Percentiles rank a stretch among this genome's conserved stretches.
These are phyloP conservation scores for Ophiostoma australiae DNA, from an alignment of 2,329 filamentous ascomycete genomes.

Conservation along the genomic window DNA sequence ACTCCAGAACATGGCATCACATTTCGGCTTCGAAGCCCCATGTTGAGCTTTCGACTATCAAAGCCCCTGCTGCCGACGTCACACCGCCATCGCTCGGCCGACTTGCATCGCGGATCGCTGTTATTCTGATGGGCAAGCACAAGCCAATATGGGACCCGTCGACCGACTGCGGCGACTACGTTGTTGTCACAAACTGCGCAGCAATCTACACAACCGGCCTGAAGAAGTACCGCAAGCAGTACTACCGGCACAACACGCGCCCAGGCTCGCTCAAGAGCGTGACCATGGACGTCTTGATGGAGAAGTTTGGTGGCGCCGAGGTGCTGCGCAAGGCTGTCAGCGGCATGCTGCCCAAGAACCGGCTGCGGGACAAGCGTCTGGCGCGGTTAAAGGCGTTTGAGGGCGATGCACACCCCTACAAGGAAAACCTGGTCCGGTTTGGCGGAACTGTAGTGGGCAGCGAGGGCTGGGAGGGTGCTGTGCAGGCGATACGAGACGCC, in stretches of 20 bases:
- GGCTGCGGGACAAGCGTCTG: conserved; percentile 80
- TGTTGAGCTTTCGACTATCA: conserved; percentile 50
- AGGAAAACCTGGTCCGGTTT: conserved; percentile 76
- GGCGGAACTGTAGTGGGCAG: conserved; percentile 53
- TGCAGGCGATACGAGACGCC: conserved; percentile 46
- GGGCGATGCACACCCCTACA: conserved; percentile 85
- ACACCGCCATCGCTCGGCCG: conserved; percentile 80
- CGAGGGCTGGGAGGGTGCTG: conserved; percentile 50
- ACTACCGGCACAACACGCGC: conserved; percentile 89
- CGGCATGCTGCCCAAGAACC: conserved; percentile 97
- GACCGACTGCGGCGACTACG: conserved; percentile 98
- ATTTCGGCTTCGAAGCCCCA: conserved; percentile 66
- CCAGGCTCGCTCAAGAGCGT: conserved; percentile 82
- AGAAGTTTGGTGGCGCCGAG: conserved; percentile 89
- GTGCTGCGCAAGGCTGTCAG: conserved; percentile 85
- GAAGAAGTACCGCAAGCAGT: conserved; percentile 90
- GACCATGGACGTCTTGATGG: conserved; percentile 92
- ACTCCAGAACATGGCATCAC: conserved; percentile 92
- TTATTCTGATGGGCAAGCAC: conserved; percentile 94
- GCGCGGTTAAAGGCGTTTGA: conserved; percentile 93
- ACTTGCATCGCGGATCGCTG: conserved; percentile 79
- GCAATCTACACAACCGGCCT: conserved; percentile 83
- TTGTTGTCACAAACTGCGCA: conserved; percentile 85
- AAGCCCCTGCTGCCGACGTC: conserved; percentile 47
- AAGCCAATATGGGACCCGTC: conserved; percentile 97